Percentiles rank a stretch among this genome's conserved stretches.
phyloP scores from a whole-genome alignment of 2,329 filamentous ascomycete genomes.

The Xylariaceae sp. region DNA sequence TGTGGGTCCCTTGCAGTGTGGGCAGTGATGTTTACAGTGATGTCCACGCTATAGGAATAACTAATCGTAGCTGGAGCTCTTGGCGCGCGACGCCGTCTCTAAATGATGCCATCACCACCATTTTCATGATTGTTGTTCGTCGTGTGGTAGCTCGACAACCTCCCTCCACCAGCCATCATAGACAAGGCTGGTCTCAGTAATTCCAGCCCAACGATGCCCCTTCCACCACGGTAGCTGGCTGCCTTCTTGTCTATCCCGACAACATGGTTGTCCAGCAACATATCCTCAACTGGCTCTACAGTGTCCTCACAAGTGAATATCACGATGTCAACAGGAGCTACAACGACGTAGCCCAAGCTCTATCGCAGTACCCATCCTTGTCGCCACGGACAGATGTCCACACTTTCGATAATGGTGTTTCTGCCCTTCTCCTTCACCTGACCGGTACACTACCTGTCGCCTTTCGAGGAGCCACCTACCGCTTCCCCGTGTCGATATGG shows the following conservation, averaged over 20 bases:
- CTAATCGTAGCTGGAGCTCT: too few relatives aligned
- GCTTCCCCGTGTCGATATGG: conserved; percentile 91
- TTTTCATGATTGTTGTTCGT: too few relatives aligned
- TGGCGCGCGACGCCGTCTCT: too few relatives aligned
- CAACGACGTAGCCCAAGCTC: conserved; percentile 79
- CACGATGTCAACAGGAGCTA: conserved; percentile 90
- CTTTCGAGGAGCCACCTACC: conserved; percentile 84
- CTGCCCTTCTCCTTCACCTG: conserved; percentile 81
- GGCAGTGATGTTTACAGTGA: too few relatives aligned
- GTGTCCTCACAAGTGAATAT: conserved; percentile 85
- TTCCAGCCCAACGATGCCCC: conserved; percentile 17
- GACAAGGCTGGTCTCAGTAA: too few relatives aligned
- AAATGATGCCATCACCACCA: too few relatives aligned
- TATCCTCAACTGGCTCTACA: conserved; percentile 93
- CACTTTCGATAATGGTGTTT: conserved; percentile 84
- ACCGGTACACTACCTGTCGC: conserved; percentile 84
- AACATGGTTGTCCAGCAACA: conserved; percentile 76
- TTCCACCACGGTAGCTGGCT: conserved; percentile 19
- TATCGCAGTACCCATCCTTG: conserved; percentile 75
- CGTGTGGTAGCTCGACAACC: too few relatives aligned
- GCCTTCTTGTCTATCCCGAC: conserved; percentile 13
- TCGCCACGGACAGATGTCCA: conserved; percentile 90
- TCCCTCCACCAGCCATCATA: too few relatives aligned
- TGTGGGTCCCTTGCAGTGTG: too few relatives aligned
- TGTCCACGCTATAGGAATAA: too few relatives aligned